Evolutionary conservation across 1,284 basidiomycete species (phyloP), one percentile per base, ranked within the genome.

Genomic region (Caloboletus firmus): DNA sequence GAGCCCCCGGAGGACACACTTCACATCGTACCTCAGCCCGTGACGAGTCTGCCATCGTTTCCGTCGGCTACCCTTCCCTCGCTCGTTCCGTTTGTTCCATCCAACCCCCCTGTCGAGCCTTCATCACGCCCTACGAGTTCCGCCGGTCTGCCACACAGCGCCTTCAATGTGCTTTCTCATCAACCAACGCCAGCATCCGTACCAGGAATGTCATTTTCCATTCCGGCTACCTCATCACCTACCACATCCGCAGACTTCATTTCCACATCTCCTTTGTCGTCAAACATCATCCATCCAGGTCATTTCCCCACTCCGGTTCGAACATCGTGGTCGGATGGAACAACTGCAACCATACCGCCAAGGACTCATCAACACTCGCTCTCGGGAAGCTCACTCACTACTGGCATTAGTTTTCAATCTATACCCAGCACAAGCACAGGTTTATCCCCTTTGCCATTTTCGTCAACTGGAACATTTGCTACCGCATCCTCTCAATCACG

Each of bases 1-100:
- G 86, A 89, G 61, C 84, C 86, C 24, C 78, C 75, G 58, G 87
- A 88, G 34, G 84, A 86, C 20, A 15, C 59, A 8, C 56, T 72
- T 24, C 69, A 70, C 49, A 49, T 66, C 20, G 52, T 73, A 6
- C 59, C 72, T 13, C 60, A 68, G 22, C 56, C 65, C 17, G 59
- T 62, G 20, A 52, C 67, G 8, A 65, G 65, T 28, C 57, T 72
- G 13, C 56, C 67, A 10, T 54, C 67, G 18, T 63, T 74, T 20
- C 64, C 71, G 8, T 58, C 67, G 17, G 49, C 62, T 18, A 18
- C 47, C 20, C 52, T 60, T 18, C 18, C 61, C 11, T 49, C 66
- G 0, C 50, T 69, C 47, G 31, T 51, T n/a, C 44, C 69, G 5
- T 72, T 70, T 39, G 42, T 64, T 35, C 45, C 71, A 32, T 55